Conservation (phyloP, 2,329 filamentous ascomycete species). For the Talaromyces marneffei region DNA sequence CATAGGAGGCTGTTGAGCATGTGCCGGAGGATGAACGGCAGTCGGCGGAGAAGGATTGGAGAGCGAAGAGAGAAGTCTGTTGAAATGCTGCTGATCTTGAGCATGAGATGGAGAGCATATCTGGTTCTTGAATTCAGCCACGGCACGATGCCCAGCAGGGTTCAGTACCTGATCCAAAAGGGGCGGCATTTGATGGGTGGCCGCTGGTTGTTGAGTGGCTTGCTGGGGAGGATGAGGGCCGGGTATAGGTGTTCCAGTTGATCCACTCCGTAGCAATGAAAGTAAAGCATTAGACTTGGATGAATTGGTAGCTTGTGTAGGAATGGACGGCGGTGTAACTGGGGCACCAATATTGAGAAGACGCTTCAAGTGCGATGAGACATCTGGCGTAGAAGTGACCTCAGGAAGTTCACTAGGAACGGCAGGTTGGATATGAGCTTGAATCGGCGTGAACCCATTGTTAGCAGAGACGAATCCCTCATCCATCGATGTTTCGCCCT, state of each 20-base stretch:
- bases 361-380: constrained; percentile 49
- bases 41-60: background rate
- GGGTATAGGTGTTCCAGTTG: constrained; percentile 20
- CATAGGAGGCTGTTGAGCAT: background rate
- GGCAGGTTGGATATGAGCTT: constrained; percentile 20
- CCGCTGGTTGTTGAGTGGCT: constrained; percentile 45
- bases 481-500: constrained; percentile 55
- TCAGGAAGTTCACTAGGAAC: constrained; percentile 38
- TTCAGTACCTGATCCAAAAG: background rate
- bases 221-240: constrained; percentile 46
- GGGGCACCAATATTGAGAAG: constrained; percentile 36
- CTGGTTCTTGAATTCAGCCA: background rate
- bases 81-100: constrained; percentile 2
- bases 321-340: constrained; percentile 12
- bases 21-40: background rate
- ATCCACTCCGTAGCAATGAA: constrained; percentile 47
- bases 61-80: constrained; percentile 3
- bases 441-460: constrained; percentile 18
- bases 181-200: background rate
- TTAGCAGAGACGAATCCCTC: constrained; percentile 36
- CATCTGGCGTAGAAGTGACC: constrained; percentile 37
- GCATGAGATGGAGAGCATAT: background rate
- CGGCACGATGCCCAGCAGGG: background rate
- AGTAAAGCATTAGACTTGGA: constrained; percentile 50
- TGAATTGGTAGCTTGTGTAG: constrained; percentile 26